Base-by-base conservation (phyloP, 2,329 filamentous ascomycete species). In the Colletotrichum tabaci region DNA sequence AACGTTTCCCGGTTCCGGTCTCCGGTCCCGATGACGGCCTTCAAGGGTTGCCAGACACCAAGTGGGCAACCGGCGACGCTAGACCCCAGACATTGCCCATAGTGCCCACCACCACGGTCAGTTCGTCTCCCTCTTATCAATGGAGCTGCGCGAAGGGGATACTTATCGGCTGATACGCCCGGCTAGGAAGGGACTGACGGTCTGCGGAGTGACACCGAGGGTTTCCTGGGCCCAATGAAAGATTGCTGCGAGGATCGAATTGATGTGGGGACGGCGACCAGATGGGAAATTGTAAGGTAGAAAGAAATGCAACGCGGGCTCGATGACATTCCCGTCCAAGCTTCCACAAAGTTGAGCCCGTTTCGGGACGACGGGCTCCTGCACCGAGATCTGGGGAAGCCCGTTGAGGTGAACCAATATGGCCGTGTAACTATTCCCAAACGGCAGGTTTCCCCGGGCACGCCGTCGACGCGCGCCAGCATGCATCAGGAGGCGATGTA, bases 11-110 rank as follows among this genome's bases (percentile, higher is more conserved):
- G 64, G 68, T 66, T 60, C 65, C 67, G 57, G 65, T 66, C 38
- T 60, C 68, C 65, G 68, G 68, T 60, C 58, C 68, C 68, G 68
- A 46, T 58, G 63, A 68, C 68, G 68, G 68, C 57, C 21, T 44
- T 15, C 12, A n/a, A 40, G 38, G 35, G 21, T 40, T 46, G 16
- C 26, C 4, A 42, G n/a, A 40, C 47, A 35, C 16, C 38, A 10
- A 46, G 42, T 52, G 38, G 46, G 53, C 44, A 52, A 40, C 18
- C 12, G 13, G 26, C 30, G 23, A 40, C 46, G 58, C 64, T 60
- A 60, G 65, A 53, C 52, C 58, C 68, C 68, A 63, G 67, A 49
- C n/a, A 15, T 26, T 70, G 53, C 40, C 66, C 66, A 62, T 58
- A 38, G 23, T 26, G 21, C 47, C 63, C 30, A 35, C 35, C 35